A percentile compares a stretch with the other conserved stretches of the same genome.
These are phyloP conservation scores for Botrytis pseudocinerea DNA, from an alignment of 2,329 filamentous ascomycete genomes.

Conservation along the genomic window DNA sequence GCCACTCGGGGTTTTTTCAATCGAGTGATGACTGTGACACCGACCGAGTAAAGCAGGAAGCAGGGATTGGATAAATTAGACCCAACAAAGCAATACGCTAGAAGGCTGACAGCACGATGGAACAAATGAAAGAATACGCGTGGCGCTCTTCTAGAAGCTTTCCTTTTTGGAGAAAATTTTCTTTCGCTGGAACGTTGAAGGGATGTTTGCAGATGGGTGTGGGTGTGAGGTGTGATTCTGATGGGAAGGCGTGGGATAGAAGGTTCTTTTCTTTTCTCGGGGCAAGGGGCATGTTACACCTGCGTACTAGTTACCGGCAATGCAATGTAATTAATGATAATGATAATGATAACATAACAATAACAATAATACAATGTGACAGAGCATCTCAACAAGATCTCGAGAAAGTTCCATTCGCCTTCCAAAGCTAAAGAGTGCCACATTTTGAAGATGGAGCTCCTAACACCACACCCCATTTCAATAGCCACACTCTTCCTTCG, in stretches of 20 bases:
- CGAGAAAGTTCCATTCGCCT: neutral
- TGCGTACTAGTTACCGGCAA: neutral
- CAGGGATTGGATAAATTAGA: neutral
- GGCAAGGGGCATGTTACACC: neutral
- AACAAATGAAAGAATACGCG: neutral
- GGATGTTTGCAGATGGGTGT: neutral
- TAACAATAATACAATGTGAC: neutral
- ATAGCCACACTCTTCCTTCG: neutral
- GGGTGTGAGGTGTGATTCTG: neutral
- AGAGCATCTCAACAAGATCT: neutral
- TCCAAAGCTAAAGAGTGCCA: neutral
- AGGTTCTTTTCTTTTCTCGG: neutral
- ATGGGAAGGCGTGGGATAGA: neutral
- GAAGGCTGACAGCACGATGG: neutral
- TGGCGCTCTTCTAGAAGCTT: conserved; percentile 4
- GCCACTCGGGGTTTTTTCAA: neutral
- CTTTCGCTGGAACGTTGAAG: neutral
- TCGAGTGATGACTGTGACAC: neutral
- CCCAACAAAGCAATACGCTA: conserved; percentile 1
- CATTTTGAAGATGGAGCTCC: neutral
- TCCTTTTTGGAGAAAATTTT: neutral
- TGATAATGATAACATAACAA: neutral
- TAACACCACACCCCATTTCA: neutral
- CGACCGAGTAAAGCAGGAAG: neutral
- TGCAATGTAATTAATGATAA: neutral